A percentile compares a stretch with the other conserved stretches of the same genome.
Evolutionary conservation across 345 rosid species (phyloP).

Genomic region (Acer yangbiense): DNA sequence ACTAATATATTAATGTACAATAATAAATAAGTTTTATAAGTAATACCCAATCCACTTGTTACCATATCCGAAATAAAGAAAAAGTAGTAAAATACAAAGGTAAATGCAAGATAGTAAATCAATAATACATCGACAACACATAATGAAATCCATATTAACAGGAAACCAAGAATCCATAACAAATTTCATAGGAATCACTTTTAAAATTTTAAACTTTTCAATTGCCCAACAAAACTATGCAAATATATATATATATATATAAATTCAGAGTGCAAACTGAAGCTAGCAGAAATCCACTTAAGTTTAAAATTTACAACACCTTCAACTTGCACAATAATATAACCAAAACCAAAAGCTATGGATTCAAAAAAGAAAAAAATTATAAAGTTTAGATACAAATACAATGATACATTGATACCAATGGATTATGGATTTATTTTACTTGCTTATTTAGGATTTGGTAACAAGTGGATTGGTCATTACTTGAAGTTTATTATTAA

Average conservation of each 20-base stretch:
- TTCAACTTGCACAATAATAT: background rate
- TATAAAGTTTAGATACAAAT: background rate
- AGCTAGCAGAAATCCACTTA: background rate
- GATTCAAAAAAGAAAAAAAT: background rate
- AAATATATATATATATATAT: too few relatives aligned
- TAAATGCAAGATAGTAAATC: background rate
- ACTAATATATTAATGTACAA: background rate
- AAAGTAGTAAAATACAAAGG: background rate
- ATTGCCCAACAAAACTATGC: background rate
- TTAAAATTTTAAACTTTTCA: background rate
- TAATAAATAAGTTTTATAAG: background rate
- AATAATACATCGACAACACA: background rate
- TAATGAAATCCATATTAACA: background rate
- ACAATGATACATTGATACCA: background rate
- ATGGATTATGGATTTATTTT: background rate
- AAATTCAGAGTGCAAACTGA: background rate
- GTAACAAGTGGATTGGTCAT: background rate
- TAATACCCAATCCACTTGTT: too few relatives aligned
- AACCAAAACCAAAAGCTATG: background rate
- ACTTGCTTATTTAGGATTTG: background rate
- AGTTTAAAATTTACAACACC: background rate
- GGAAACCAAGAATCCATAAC: background rate
- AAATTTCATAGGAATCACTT: background rate
- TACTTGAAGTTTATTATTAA: background rate
- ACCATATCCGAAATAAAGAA: too few relatives aligned